phyloP scores from a whole-genome alignment of 352 stramenopile genomes.

The Phytopythium mirpurense region DNA sequence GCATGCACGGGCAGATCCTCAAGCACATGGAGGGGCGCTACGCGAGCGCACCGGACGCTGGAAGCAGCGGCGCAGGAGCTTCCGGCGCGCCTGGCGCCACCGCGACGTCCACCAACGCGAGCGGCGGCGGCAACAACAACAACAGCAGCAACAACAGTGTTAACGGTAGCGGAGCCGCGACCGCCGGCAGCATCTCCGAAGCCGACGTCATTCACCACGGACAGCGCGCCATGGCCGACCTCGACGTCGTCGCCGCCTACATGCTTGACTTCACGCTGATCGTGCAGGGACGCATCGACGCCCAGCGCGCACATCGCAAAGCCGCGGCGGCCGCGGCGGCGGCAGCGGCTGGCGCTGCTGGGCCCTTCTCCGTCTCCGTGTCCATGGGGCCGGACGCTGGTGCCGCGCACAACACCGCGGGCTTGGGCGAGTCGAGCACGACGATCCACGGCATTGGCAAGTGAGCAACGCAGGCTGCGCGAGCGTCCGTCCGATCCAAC shows the following conservation, averaged over 20 bases:
- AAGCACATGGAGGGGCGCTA: slow-evolving; percentile 76
- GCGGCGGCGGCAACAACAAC: slow-evolving; percentile 5
- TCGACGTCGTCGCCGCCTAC: slow-evolving; percentile 92
- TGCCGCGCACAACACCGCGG: not conserved
- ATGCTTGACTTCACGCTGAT: slow-evolving; percentile 91
- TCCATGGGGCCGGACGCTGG: not conserved
- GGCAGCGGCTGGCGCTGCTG: slow-evolving; percentile 4
- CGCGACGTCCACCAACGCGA: no score
- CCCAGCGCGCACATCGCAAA: slow-evolving; percentile 70
- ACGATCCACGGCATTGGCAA: slow-evolving; percentile 6
- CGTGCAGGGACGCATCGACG: slow-evolving; percentile 65
- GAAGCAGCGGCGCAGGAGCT: slow-evolving; percentile 2
- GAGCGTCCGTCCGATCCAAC: not conserved
- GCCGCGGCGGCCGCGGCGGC: slow-evolving; percentile 21
- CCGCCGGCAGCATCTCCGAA: slow-evolving; percentile 55
- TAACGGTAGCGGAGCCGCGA: slow-evolving; percentile 7
- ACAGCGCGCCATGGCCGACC: slow-evolving; percentile 77
- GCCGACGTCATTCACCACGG: slow-evolving; percentile 84
- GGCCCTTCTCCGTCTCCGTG: not conserved
- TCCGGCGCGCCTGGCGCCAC: no score
- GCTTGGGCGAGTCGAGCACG: slow-evolving; percentile 3
- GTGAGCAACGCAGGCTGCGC: not conserved
- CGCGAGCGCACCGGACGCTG: slow-evolving; percentile 4
- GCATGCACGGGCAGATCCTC: slow-evolving; percentile 83
- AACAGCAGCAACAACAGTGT: slow-evolving; percentile 12